phyloP scores from a whole-genome alignment of 2,329 filamentous ascomycete species.

The Pyricularia grisea region DNA sequence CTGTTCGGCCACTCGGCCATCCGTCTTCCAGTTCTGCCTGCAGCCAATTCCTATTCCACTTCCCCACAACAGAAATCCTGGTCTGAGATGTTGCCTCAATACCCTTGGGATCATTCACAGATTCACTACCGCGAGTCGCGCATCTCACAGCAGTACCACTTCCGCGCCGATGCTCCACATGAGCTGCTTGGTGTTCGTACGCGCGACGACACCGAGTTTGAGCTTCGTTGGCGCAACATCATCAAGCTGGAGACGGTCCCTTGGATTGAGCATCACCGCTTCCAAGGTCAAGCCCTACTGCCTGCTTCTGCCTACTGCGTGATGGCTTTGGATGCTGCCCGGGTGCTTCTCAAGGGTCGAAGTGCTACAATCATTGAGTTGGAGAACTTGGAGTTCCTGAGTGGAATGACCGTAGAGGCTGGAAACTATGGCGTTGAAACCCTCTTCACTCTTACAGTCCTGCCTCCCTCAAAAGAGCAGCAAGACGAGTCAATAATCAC shows the following conservation, averaged over 20 bases:
- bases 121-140: conserved; percentile 32
- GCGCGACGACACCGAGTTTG: conserved; percentile 7
- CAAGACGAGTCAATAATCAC: conserved; percentile 14
- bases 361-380: conserved; percentile 20
- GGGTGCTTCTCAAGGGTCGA: conserved; percentile 15
- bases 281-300: conserved; percentile 33
- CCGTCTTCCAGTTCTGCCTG: conserved; percentile 13
- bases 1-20: conserved; percentile 15
- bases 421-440: conserved; percentile 25
- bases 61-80: conserved; percentile 1
- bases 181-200: conserved; percentile 11
- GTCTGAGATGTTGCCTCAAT: conserved; percentile 25
- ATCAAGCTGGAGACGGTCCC: conserved; percentile 15
- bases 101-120: conserved; percentile 38
- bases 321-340: conserved; percentile 36
- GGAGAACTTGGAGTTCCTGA: conserved; percentile 20
- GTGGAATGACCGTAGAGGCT: conserved; percentile 21
- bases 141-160: conserved; percentile 18
- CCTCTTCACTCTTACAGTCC: conserved; percentile 23
- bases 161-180: conserved; percentile 7
- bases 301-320: conserved; percentile 36
- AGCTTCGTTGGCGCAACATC: conserved; percentile 16
- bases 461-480: conserved; percentile 6
- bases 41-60: conserved; percentile 7
- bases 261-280: conserved; percentile 30